phyloP scores from a whole-genome alignment of 306 rosid genomes.

The Quercus aquifolioides region DNA sequence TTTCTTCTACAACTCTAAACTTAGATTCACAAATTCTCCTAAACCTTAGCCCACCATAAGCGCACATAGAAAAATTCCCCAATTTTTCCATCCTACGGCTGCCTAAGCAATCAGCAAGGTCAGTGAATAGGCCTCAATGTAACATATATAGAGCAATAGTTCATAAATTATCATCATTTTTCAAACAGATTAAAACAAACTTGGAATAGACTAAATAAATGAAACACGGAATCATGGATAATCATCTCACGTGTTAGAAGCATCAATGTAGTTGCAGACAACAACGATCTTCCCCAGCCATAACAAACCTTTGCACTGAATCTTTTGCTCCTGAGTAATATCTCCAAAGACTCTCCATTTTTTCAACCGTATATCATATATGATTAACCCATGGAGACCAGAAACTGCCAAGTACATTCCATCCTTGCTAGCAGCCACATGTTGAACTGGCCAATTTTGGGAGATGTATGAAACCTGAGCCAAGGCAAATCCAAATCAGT shows the following conservation, averaged over 20 bases:
- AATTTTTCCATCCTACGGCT: no score
- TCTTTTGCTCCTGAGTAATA: slow-evolving; percentile 89
- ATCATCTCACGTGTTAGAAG: slow-evolving; percentile 81
- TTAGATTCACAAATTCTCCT: no score
- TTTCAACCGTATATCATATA: slow-evolving; percentile 82
- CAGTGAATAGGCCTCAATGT: background rate
- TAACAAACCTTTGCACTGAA: slow-evolving; percentile 90
- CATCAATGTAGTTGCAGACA: slow-evolving; percentile 85
- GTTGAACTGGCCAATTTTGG: slow-evolving; percentile 97
- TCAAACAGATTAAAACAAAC: slow-evolving; percentile 17
- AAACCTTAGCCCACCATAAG: no score
- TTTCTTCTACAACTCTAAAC: no score
- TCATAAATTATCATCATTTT: background rate
- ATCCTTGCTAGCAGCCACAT: slow-evolving; percentile 94
- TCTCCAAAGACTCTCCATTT: slow-evolving; percentile 96
- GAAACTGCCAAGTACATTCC: slow-evolving; percentile 92
- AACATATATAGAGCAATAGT: slow-evolving; percentile 7
- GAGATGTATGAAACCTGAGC: slow-evolving; percentile 92
- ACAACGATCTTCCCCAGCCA: slow-evolving; percentile 98
- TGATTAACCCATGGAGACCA: slow-evolving; percentile 88
- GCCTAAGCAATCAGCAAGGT: background rate
- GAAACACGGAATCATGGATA: slow-evolving; percentile 22
- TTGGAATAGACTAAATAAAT: slow-evolving; percentile 17
- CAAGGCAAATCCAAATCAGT: slow-evolving; percentile 32
- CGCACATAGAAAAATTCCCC: no score